Conservation (phyloP, 179 eudicot species). For the Camellia oleifera region DNA sequence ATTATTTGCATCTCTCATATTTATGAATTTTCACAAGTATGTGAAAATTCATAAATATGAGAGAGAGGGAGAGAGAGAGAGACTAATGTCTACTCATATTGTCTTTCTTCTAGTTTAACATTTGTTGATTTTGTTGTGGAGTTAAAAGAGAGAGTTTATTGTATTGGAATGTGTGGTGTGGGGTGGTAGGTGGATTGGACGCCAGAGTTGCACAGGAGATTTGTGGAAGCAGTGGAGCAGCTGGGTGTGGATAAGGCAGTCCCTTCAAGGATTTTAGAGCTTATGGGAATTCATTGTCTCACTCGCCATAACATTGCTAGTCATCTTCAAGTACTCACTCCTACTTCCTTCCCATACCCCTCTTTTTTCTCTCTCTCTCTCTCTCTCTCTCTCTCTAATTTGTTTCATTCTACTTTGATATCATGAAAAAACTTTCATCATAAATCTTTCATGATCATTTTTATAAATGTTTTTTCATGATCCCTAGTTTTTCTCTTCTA, state of each 20-base stretch:
- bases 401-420: neutral
- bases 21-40: slow-evolving; percentile 10
- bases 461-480: no score
- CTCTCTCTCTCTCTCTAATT: neutral
- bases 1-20: neutral
- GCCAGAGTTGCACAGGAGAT: slow-evolving; percentile 90
- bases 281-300: slow-evolving; percentile 94
- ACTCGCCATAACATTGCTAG: slow-evolving; percentile 99
- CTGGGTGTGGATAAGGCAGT: slow-evolving; percentile 98
- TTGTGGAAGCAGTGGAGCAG: slow-evolving; percentile 97
- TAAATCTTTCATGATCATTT: no score
- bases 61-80: no score
- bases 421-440: no score
- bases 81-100: no score
- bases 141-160: neutral
- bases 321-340: slow-evolving; percentile 74
- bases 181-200: slow-evolving; percentile 84
- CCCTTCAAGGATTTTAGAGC: slow-evolving; percentile 92
- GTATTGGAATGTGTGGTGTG: slow-evolving; percentile 10
- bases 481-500: neutral
- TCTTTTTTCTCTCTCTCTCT: no score
- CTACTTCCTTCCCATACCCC: no score
- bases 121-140: no score
- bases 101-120: no score
- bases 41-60: no score